Evolutionary conservation across 2,329 filamentous ascomycete species (phyloP).

Genomic region (Fulvia fulva): DNA sequence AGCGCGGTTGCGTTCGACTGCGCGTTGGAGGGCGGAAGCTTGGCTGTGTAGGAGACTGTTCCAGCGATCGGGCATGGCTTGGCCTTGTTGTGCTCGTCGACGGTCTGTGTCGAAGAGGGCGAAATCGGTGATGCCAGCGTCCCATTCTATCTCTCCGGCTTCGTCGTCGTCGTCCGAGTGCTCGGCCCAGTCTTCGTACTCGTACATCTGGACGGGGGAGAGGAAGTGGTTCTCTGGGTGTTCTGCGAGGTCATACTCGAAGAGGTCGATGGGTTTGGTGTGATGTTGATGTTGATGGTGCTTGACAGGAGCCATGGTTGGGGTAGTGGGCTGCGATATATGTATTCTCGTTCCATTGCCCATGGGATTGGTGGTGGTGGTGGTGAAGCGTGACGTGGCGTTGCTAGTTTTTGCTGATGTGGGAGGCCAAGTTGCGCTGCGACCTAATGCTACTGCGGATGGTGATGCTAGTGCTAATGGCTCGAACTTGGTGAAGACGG

Average conservation of each 20-base stretch:
- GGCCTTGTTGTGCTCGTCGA: slow-evolving; percentile 24
- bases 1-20: slow-evolving; percentile 22
- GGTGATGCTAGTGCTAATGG: slow-evolving; percentile 4
- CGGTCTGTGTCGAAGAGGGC: slow-evolving; percentile 31
- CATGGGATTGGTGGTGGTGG: too few relatives aligned
- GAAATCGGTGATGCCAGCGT: slow-evolving; percentile 34
- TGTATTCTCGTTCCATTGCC: slow-evolving; percentile 7
- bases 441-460: slow-evolving; percentile 4
- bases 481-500: slow-evolving; percentile 11
- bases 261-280: slow-evolving; percentile 17
- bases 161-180: slow-evolving; percentile 25
- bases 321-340: slow-evolving; percentile 14
- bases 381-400: slow-evolving; percentile 7
- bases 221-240: slow-evolving; percentile 32
- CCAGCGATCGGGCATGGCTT: slow-evolving; percentile 26
- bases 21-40: slow-evolving; percentile 24
- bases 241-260: slow-evolving; percentile 30
- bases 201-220: slow-evolving; percentile 27
- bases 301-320: slow-evolving; percentile 6
- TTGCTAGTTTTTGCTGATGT: slow-evolving; percentile 8
- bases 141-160: slow-evolving; percentile 30
- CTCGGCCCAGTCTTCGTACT: slow-evolving; percentile 30
- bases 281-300: too few relatives aligned
- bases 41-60: slow-evolving; percentile 24
- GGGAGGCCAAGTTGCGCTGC: slow-evolving; percentile 21